A percentile compares a stretch with the other conserved stretches of the same genome.
These are phyloP conservation scores for Ogataea pignaliae DNA, from an alignment of 805 yeast genomes.

Conservation along the genomic window DNA sequence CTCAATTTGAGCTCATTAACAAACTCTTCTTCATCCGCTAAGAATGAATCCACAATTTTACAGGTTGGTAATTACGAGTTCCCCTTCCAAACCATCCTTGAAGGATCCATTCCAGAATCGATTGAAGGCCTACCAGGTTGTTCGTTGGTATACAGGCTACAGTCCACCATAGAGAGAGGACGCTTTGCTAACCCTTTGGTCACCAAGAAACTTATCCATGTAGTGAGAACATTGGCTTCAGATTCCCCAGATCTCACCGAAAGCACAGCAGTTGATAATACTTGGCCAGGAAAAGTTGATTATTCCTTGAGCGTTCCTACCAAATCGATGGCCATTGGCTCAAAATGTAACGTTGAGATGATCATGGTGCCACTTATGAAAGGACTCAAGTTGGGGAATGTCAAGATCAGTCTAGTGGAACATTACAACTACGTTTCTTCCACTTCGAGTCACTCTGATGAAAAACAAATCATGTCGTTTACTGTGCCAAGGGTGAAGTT, in stretches of 20 bases:
- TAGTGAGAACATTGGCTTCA: slow-evolving; percentile 81
- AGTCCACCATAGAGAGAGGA: slow-evolving; percentile 80
- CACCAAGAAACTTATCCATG: slow-evolving; percentile 68
- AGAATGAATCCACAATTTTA: slow-evolving; percentile 36
- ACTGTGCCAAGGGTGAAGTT: slow-evolving; percentile 34
- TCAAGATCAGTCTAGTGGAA: slow-evolving; percentile 67
- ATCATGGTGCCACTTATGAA: slow-evolving; percentile 75
- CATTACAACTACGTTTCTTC: slow-evolving; percentile 53
- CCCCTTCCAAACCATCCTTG: slow-evolving; percentile 80
- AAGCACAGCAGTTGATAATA: slow-evolving; percentile 88
- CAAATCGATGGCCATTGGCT: slow-evolving; percentile 87
- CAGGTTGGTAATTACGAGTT: slow-evolving; percentile 81
- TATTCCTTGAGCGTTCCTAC: slow-evolving; percentile 83
- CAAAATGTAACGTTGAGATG: slow-evolving; percentile 64
- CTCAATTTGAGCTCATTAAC: slow-evolving; percentile 15
- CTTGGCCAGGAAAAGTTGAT: slow-evolving; percentile 94
- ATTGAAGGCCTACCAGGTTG: slow-evolving; percentile 88
- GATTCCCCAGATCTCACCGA: slow-evolving; percentile 86
- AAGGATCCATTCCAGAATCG: slow-evolving; percentile 82
- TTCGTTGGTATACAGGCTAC: slow-evolving; percentile 63
- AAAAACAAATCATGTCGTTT: slow-evolving; percentile 53
- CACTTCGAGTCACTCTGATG: slow-evolving; percentile 56
- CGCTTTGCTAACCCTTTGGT: slow-evolving; percentile 62
- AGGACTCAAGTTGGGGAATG: slow-evolving; percentile 73
- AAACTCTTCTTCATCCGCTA: slow-evolving; percentile 8